Evolutionary conservation across 2,329 filamentous ascomycete species (phyloP), one percentile per base, ranked within the genome.

Genomic region (Fusarium redolens): DNA sequence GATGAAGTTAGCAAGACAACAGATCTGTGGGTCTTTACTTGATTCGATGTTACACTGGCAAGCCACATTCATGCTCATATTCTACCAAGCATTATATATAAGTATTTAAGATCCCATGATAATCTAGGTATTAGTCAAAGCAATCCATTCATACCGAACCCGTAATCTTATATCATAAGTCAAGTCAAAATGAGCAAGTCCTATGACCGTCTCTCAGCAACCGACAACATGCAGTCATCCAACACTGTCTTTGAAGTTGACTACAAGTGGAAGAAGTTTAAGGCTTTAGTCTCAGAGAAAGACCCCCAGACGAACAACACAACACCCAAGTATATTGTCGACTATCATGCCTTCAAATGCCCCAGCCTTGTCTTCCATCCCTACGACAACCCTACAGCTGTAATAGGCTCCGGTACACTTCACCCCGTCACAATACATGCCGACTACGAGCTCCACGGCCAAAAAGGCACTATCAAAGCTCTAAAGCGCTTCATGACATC

Each of bases 401-500:
- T 54, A 4, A 54, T 76, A 9, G 75, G 71, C 28, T 55, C 47
- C 0, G 75, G 74, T 41, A 73, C 66, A 9, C 44, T 76, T 9
- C 75, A 76, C 9, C 48, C 68, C 4, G 41, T 77, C 40, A 66
- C 72, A 37, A 77, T 77, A 33, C 61, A 76, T 8, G 61, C 75
- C 25, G 60, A 75, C 50, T 77, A 77, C 40, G 72, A 76, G 14
- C 48, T 76, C 13, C 51, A 61, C 13, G 75, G 74, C 25, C 48
- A 50, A 31, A 77, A 76, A 43, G 67, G 72, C 35, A 70, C 67
- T 4, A 63, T 77, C 22, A 76, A 77, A 35, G 72, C 75, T 15
- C 60, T 76, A 15, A 67, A 51, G 17, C 74, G 68, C 38, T 61
- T 70, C 11, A n/a, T 58, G 12, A 77, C 75, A n/a, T 65, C 63